phyloP scores from a whole-genome alignment of 2,329 filamentous ascomycete genomes.

The Aspergillus sclerotialis region DNA sequence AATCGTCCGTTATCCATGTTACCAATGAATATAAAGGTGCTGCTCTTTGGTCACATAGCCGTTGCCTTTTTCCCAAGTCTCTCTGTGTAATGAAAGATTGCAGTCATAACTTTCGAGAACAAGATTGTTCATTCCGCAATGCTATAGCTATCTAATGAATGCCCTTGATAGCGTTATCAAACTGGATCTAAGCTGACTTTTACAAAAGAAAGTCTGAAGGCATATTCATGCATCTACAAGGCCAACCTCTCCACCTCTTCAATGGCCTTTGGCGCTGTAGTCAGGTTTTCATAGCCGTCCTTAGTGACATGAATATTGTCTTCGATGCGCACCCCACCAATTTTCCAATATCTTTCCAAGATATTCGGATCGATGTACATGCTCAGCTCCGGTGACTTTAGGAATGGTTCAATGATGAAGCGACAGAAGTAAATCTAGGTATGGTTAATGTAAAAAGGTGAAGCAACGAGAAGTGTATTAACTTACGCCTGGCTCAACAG shows the following conservation, averaged over 20 bases:
- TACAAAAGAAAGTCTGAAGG: too few relatives aligned
- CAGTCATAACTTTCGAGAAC: too few relatives aligned
- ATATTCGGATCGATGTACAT: constrained; percentile 70
- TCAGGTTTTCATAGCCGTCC: constrained; percentile 75
- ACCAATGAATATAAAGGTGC: too few relatives aligned
- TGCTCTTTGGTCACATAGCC: too few relatives aligned
- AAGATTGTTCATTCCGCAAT: too few relatives aligned
- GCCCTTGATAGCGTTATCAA: too few relatives aligned
- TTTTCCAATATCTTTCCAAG: constrained; percentile 73
- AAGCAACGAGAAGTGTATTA: constrained; percentile 1
- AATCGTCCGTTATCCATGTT: too few relatives aligned
- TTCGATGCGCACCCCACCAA: constrained; percentile 90
- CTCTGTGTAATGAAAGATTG: too few relatives aligned
- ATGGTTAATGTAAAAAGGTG: constrained; percentile 2
- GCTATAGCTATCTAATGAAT: too few relatives aligned
- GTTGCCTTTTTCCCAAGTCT: too few relatives aligned
- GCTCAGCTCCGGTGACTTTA: constrained; percentile 63
- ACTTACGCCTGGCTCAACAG: constrained; percentile 83
- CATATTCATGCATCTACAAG: constrained; percentile 13
- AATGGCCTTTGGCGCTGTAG: constrained; percentile 65
- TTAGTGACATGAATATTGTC: constrained; percentile 79
- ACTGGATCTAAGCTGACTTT: too few relatives aligned
- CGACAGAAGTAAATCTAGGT: constrained; percentile 76
- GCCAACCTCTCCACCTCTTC: constrained; percentile 54
- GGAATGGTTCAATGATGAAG: constrained; percentile 77